phyloP scores from a whole-genome alignment of 2,329 filamentous ascomycete genomes.

The Basipetospora chlamydospora region DNA sequence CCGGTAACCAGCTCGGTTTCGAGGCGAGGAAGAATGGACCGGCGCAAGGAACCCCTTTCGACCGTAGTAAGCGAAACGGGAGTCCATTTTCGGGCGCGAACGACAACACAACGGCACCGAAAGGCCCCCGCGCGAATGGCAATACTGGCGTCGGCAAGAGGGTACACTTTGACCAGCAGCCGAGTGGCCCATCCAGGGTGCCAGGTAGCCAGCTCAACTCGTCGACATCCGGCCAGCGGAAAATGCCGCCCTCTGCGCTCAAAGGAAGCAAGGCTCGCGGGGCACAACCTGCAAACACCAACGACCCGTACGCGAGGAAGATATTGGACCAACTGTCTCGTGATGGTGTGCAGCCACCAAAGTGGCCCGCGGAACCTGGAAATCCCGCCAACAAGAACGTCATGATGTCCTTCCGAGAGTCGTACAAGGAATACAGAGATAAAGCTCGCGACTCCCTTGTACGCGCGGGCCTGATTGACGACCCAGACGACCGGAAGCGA shows the following conservation, averaged over 20 bases:
- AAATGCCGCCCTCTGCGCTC: neutral
- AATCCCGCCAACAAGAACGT: constrained; percentile 33
- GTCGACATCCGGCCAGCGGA: neutral
- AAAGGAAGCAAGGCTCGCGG: constrained; percentile 1
- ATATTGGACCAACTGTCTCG: constrained; percentile 38
- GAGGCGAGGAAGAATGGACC: neutral
- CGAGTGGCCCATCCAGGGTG: constrained; percentile 2
- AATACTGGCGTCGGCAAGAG: neutral
- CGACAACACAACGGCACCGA: neutral
- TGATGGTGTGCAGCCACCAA: constrained; percentile 37
- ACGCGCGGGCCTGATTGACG: constrained; percentile 46
- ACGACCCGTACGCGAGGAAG: constrained; percentile 29
- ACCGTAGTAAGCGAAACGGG: neutral
- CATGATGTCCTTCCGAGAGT: constrained; percentile 40
- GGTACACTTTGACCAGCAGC: neutral
- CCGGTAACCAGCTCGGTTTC: neutral
- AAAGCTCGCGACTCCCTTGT: constrained; percentile 43
- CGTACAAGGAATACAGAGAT: constrained; percentile 41
- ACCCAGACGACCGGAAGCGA: constrained; percentile 47
- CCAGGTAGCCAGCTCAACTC: neutral
- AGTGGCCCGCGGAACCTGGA: constrained; percentile 41
- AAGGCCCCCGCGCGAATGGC: constrained; percentile 1
- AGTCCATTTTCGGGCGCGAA: too few relatives aligned
- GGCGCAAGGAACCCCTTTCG: neutral
- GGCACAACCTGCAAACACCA: constrained; percentile 10